Evolutionary conservation across 441 rosid species (phyloP).

Genomic region (Erodium moschatum): DNA sequence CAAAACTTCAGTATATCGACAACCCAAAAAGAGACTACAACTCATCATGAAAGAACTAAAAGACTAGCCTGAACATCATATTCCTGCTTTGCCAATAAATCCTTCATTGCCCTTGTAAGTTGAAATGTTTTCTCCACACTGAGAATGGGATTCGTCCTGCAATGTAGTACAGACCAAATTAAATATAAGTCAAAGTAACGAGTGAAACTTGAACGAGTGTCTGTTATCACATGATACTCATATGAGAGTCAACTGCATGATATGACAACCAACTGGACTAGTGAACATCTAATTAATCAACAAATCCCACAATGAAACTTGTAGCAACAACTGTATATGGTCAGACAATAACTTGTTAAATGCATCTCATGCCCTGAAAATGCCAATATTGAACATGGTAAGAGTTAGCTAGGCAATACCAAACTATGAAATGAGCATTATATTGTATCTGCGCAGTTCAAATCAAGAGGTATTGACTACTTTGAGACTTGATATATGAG

Average conservation of each 20-base stretch:
- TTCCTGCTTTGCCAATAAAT: constrained; percentile 56
- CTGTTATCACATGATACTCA: not conserved
- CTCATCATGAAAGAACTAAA: not conserved
- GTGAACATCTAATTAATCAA: not conserved
- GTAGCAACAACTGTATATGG: not conserved
- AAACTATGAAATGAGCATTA: not conserved
- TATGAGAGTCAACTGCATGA: not conserved
- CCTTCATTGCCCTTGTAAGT: constrained; percentile 65
- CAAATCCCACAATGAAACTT: not conserved
- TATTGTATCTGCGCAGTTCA: not conserved
- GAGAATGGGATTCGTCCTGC: constrained; percentile 66
- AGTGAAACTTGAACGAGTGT: not conserved
- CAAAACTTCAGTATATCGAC: constrained; percentile 21
- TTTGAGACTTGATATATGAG: not conserved
- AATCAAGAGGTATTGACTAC: not conserved
- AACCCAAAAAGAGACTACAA: constrained; percentile 9
- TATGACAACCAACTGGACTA: not conserved
- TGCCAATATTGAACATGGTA: not conserved
- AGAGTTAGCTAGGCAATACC: too few relatives aligned
- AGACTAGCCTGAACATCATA: constrained; percentile 70
- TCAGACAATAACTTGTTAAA: not conserved
- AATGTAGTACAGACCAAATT: constrained; percentile 21
- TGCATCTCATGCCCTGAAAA: constrained; percentile 2
- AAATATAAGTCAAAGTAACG: not conserved
- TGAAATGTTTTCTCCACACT: constrained; percentile 67